A percentile compares a stretch with the other conserved stretches of the same genome.
Conservation (phyloP, 2,329 filamentous ascomycete genomes). For the Colletotrichum sp. region DNA sequence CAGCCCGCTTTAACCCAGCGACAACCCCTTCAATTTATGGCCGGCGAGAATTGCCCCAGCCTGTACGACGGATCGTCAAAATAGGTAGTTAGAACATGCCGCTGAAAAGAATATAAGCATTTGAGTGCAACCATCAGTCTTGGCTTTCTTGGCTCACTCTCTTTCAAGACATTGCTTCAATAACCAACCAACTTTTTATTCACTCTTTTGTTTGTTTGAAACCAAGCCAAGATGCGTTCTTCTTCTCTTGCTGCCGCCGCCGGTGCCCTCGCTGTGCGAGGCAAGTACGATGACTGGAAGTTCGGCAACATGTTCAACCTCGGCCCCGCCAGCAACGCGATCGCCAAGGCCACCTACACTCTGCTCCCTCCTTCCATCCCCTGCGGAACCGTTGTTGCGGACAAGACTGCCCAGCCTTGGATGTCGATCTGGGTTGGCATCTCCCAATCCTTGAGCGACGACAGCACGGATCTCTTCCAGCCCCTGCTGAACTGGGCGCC, state of each 20-base stretch:
- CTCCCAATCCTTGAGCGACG: not conserved
- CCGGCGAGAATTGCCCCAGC: not conserved
- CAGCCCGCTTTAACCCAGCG: not conserved
- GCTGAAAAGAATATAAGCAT: not conserved
- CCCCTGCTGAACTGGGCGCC: not conserved
- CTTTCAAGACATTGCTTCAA: not conserved
- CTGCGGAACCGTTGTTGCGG: not conserved
- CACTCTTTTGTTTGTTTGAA: not conserved
- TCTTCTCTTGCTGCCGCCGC: not conserved
- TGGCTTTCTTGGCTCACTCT: not conserved
- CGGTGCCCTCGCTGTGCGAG: not conserved
- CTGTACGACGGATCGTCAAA: not conserved
- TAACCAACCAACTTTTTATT: not conserved
- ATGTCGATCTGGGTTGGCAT: conserved; percentile 9
- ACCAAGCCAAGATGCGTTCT: not conserved
- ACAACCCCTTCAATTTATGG: not conserved
- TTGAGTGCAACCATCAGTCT: not conserved
- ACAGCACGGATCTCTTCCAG: not conserved
- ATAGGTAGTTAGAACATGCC: not conserved
- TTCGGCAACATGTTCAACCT: conserved; percentile 7
- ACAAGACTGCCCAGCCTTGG: not conserved
- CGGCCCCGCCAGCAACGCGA: not conserved
- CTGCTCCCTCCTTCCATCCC: not conserved
- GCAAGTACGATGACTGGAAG: conserved; percentile 1
- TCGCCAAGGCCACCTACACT: not conserved